Evolutionary conservation across 352 stramenopile species (phyloP).

Genomic region (Globisporangium polare): DNA sequence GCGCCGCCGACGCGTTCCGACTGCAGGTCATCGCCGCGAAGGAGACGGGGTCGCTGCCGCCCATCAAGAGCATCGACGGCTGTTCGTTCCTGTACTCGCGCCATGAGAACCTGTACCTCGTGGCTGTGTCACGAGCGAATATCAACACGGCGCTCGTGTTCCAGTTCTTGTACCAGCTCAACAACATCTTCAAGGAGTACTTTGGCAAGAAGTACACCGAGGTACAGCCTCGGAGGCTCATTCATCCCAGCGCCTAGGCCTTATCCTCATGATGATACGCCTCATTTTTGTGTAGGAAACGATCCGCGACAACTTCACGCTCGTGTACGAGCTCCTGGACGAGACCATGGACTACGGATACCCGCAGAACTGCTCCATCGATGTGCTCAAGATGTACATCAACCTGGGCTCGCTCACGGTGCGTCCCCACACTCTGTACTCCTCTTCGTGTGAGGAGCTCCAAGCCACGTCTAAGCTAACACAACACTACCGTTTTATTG

Average conservation of each 20-base stretch:
- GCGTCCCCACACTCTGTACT: slow-evolving; percentile 11
- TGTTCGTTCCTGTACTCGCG: slow-evolving; percentile 98
- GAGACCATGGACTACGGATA: slow-evolving; percentile 99
- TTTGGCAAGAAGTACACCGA: slow-evolving; percentile 97
- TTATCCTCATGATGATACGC: background rate
- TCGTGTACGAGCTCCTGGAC: slow-evolving; percentile 99
- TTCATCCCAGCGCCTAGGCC: too few species aligned
- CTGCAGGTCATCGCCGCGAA: slow-evolving; percentile 95
- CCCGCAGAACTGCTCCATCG: slow-evolving; percentile 97
- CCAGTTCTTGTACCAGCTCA: slow-evolving; percentile 96
- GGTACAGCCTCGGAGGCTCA: slow-evolving; percentile 15
- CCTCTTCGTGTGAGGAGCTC: too few species aligned
- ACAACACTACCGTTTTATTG: too few species aligned
- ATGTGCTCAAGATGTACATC: slow-evolving; percentile 98
- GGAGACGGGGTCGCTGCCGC: slow-evolving; percentile 92
- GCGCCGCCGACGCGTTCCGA: slow-evolving; percentile 64
- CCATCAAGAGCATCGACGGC: slow-evolving; percentile 95
- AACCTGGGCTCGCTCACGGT: slow-evolving; percentile 90
- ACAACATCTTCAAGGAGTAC: slow-evolving; percentile 96
- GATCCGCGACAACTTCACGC: slow-evolving; percentile 98
- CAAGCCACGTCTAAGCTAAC: too few species aligned
- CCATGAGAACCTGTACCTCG: slow-evolving; percentile 97
- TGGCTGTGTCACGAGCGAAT: slow-evolving; percentile 95
- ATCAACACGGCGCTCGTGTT: slow-evolving; percentile 96
- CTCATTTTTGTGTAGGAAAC: slow-evolving; percentile 52